Evolutionary conservation across 495 filamentous ascomycete genomes (phyloP).

Genomic region (Talaromyces wortmannii): DNA sequence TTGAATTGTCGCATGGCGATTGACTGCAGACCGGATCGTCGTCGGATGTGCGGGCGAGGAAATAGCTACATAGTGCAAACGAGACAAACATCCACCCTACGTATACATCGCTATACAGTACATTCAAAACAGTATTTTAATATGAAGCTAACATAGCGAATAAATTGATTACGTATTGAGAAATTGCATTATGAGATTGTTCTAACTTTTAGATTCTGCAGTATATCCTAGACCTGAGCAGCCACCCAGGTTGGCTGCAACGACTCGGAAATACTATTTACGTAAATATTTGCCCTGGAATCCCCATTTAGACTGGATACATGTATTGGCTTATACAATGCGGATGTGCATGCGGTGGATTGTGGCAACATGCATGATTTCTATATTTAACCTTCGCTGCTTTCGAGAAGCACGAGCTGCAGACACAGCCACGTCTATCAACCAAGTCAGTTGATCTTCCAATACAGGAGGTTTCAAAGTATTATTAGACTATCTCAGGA

Average conservation of each 20-base stretch:
- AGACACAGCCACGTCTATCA: not conserved
- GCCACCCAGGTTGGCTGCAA: too few relatives aligned
- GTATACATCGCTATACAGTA: not conserved
- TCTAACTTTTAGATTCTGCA: too few relatives aligned
- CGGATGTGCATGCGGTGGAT: not conserved
- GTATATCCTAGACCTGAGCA: too few relatives aligned
- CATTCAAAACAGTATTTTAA: not conserved
- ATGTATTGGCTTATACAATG: not conserved
- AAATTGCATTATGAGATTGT: too few relatives aligned
- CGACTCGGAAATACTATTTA: too few relatives aligned
- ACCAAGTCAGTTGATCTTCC: not conserved
- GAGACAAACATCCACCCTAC: slow-evolving; percentile 14
- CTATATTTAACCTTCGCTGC: not conserved
- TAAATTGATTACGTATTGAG: too few relatives aligned
- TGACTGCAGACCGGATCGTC: not conserved
- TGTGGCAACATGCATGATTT: not conserved
- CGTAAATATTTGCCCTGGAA: not conserved
- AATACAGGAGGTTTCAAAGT: too few relatives aligned
- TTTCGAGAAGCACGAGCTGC: not conserved
- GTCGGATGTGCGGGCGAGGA: slow-evolving; percentile 1
- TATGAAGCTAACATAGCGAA: too few relatives aligned
- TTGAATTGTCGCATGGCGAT: slow-evolving; percentile 30
- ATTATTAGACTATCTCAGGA: too few relatives aligned
- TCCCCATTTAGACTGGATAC: not conserved
- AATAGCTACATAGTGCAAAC: slow-evolving; percentile 13